Evolutionary conservation across 305 asterid genomes (phyloP).

Genomic region (Ruellia speciosa): DNA sequence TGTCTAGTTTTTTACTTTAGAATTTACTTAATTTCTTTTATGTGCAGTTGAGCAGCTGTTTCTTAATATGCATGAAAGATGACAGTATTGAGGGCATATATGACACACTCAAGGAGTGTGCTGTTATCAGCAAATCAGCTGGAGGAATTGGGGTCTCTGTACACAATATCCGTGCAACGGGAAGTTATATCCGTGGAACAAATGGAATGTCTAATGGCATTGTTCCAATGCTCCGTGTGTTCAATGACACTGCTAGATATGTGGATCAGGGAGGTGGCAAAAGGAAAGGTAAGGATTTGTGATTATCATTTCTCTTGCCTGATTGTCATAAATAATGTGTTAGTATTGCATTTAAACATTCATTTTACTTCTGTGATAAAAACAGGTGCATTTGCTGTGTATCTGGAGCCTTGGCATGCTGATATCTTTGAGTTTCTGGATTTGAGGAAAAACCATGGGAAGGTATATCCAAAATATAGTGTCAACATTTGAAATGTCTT

Average conservation of each 20-base stretch:
- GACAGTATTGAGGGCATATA: slow-evolving; percentile 96
- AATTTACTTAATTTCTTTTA: neutral
- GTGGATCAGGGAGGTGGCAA: slow-evolving; percentile 99
- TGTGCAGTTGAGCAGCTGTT: slow-evolving; percentile 87
- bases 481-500: too few species aligned
- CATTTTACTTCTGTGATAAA: slow-evolving; percentile 8
- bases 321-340: neutral
- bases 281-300: slow-evolving; percentile 56
- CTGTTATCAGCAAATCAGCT: slow-evolving; percentile 95
- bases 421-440: slow-evolving; percentile 84
- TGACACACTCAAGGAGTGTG: slow-evolving; percentile 91
- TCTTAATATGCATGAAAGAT: slow-evolving; percentile 90
- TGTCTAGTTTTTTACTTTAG: neutral
- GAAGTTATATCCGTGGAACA: slow-evolving; percentile 95
- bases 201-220: slow-evolving; percentile 93
- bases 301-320: too few species aligned
- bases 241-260: slow-evolving; percentile 92
- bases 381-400: slow-evolving; percentile 94
- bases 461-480: slow-evolving; percentile 57
- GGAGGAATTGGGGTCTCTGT: slow-evolving; percentile 93
- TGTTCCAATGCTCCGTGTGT: slow-evolving; percentile 91
- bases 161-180: slow-evolving; percentile 91
- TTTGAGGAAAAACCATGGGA: slow-evolving; percentile 84
- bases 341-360: slow-evolving; percentile 7
- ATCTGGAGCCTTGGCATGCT: slow-evolving; percentile 97